Evolutionary conservation across 1,284 basidiomycete genomes (phyloP).

Genomic region (Gomphus sp.): DNA sequence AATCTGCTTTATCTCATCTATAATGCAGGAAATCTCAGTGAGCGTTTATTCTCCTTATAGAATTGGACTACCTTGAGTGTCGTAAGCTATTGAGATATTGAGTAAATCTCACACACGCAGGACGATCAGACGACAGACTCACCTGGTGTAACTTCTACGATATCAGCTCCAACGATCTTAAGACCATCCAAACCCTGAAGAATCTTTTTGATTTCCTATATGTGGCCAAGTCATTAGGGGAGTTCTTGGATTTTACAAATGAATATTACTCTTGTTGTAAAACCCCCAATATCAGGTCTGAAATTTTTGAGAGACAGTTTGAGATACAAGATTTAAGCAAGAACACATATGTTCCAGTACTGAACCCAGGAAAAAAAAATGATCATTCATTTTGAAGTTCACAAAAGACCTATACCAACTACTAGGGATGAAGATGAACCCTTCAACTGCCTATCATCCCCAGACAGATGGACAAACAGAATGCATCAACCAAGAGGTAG

Average conservation of each 20-base stretch:
- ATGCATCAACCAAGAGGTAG: too few species aligned
- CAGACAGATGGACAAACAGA: too few species aligned
- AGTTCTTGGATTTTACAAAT: neutral
- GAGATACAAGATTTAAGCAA: neutral
- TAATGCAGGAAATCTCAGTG: neutral
- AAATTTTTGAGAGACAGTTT: neutral
- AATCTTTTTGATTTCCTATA: conserved; percentile 30
- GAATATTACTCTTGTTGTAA: conserved; percentile 25
- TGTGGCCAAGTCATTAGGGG: neutral
- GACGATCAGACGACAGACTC: conserved; percentile 1
- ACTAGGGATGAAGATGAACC: too few species aligned
- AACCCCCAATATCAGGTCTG: conserved; percentile 29
- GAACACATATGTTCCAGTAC: conserved; percentile 27
- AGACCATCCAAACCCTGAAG: conserved; percentile 48
- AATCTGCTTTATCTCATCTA: conserved; percentile 26
- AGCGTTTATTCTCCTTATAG: too few species aligned
- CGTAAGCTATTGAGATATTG: conserved; percentile 15
- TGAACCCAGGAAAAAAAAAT: conserved; percentile 1
- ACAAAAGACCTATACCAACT: too few species aligned
- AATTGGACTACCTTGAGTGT: conserved; percentile 20
- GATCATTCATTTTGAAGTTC: too few species aligned
- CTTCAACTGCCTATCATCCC: too few species aligned
- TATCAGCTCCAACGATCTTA: conserved; percentile 67
- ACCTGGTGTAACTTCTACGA: conserved; percentile 73
- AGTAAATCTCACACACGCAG: neutral